These are phyloP conservation scores for Fusarium nurragi DNA, from an alignment of 2,329 filamentous ascomycete species.

Conservation along the genomic window DNA sequence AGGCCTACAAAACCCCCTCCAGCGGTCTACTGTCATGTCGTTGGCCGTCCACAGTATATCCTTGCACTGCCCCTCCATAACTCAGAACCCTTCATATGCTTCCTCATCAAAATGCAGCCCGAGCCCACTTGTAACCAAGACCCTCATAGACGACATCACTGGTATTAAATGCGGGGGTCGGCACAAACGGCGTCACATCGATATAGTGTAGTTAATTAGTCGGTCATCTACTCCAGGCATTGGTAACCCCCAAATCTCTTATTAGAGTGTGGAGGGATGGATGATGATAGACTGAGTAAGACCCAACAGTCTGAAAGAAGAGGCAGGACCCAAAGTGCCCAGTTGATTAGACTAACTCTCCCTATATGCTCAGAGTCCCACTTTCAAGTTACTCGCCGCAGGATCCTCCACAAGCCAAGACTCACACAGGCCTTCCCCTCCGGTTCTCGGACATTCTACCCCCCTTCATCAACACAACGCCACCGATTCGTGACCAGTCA, in stretches of 20 bases:
- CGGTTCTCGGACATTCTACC: constrained; percentile 35
- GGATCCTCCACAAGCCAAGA: not conserved
- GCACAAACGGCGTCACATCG: constrained; percentile 7
- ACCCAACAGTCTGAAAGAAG: too few relatives aligned
- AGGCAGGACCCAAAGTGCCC: too few relatives aligned
- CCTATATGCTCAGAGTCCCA: constrained; percentile 12
- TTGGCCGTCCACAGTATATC: not conserved
- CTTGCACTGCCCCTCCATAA: too few relatives aligned
- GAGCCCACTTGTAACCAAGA: too few relatives aligned
- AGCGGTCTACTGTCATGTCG: constrained; percentile 13
- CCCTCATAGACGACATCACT: not conserved
- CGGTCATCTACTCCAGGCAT: not conserved
- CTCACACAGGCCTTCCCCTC: constrained; percentile 18
- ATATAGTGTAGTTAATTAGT: not conserved
- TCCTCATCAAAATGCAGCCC: constrained; percentile 13
- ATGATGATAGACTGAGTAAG: too few relatives aligned
- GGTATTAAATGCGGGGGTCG: constrained; percentile 24
- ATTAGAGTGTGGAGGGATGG: too few relatives aligned
- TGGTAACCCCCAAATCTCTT: not conserved
- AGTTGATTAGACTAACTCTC: not conserved
- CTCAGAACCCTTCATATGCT: not conserved
- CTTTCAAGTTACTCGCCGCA: not conserved
- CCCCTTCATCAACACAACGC: constrained; percentile 23
- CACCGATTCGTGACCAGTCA: constrained; percentile 16
- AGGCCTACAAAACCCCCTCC: constrained; percentile 1